Conservation (phyloP, 345 rosid genomes). For the Limnanthes douglasii region DNA sequence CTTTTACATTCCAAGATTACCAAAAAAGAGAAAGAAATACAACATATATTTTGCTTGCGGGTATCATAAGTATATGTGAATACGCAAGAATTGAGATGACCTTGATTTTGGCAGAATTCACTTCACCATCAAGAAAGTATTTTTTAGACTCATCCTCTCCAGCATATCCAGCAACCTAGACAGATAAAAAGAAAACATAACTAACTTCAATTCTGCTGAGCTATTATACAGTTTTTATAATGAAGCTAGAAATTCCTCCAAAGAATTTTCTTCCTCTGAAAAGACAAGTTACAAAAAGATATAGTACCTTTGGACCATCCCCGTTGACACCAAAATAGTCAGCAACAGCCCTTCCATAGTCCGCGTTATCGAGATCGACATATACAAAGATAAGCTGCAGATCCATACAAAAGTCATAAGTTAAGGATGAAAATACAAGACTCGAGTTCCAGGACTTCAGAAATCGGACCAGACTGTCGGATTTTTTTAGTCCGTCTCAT, state of each 20-base stretch:
- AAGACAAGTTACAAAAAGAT: background rate
- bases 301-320: conserved; percentile 41
- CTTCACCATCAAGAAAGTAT: conserved; percentile 44
- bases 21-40: background rate
- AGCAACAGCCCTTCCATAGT: conserved; percentile 80
- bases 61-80: background rate
- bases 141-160: conserved; percentile 83
- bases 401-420: no score
- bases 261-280: conserved; percentile 3
- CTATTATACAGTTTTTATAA: no score
- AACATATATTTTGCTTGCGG: no score
- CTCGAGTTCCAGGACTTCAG: no score
- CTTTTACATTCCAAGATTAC: no score
- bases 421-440: no score
- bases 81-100: conserved; percentile 15
- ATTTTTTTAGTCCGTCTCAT: no score
- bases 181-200: conserved; percentile 3
- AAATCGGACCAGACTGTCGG: no score
- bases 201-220: background rate
- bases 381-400: conserved; percentile 77
- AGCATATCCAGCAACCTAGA: conserved; percentile 68
- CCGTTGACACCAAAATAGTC: conserved; percentile 82
- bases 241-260: no score
- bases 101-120: conserved; percentile 63
- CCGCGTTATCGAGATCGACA: conserved; percentile 89